A percentile compares a stretch with the other conserved stretches of the same genome.
These are phyloP conservation scores for Starmera dryadoides DNA, from an alignment of 805 yeast genomes.

Conservation along the genomic window DNA sequence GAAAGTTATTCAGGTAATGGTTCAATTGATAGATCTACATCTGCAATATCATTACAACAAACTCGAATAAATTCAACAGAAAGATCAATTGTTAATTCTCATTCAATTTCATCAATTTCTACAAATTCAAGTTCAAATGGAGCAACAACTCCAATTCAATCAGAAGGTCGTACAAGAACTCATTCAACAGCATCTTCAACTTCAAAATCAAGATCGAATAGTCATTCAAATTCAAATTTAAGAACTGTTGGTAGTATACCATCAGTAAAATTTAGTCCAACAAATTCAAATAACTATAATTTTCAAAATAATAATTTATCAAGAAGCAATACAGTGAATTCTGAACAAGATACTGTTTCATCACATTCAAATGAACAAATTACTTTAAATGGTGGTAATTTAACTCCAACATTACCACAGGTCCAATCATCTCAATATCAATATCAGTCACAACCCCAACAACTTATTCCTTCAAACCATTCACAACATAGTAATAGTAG, in stretches of 20 bases:
- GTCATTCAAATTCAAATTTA: background rate
- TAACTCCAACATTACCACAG: background rate
- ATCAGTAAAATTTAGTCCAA: background rate
- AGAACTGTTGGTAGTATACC: background rate
- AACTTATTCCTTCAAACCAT: too few species aligned
- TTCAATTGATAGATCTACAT: background rate
- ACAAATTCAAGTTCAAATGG: background rate
- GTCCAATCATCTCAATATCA: background rate
- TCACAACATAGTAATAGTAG: background rate
- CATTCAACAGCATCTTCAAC: background rate
- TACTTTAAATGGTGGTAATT: background rate
- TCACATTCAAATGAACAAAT: background rate
- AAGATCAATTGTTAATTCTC: background rate
- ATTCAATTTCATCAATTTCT: background rate
- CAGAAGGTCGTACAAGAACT: background rate
- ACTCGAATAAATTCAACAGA: too few species aligned
- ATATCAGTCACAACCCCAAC: too few species aligned
- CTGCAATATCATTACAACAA: conserved; percentile 5
- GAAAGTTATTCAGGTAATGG: conserved; percentile 3
- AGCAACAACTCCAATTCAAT: background rate
- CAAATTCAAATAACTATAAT: background rate
- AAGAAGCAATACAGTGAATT: background rate
- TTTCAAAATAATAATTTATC: background rate
- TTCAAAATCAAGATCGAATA: background rate
- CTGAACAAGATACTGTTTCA: background rate